Conservation (phyloP, 148 eudicot species). For the Talinum fruticosum region DNA sequence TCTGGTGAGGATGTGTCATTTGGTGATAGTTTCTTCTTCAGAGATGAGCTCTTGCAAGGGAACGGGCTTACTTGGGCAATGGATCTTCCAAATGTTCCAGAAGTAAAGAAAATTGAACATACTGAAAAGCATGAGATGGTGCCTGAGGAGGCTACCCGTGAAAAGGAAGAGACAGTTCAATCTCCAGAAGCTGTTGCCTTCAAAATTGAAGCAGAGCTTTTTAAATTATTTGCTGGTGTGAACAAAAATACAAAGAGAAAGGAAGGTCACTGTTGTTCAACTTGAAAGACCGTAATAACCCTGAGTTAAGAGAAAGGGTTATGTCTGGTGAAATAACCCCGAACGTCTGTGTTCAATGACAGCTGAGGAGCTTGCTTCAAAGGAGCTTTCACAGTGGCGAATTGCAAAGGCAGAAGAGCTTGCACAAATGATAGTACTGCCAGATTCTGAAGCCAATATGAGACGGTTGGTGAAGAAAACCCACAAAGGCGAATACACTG, state of each 20-base stretch:
- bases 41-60: conserved; percentile 89
- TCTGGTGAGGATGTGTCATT: conserved; percentile 59
- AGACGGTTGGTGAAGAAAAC: conserved; percentile 94
- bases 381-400: conserved; percentile 96
- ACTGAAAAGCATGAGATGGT: conserved; percentile 29
- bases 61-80: conserved; percentile 90
- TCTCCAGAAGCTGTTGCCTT: conserved; percentile 64
- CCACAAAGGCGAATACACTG: conserved; percentile 94
- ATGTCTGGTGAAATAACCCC: conserved; percentile 85
- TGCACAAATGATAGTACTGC: conserved; percentile 76
- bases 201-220: conserved; percentile 73
- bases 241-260: conserved; percentile 92
- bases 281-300: conserved; percentile 85
- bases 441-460: conserved; percentile 69
- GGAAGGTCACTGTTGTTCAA: conserved; percentile 90
- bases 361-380: conserved; percentile 97
- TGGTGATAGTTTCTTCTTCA: conserved; percentile 53
- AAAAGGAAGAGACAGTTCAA: conserved; percentile 19
- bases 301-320: conserved; percentile 82
- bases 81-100: conserved; percentile 45
- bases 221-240: conserved; percentile 83
- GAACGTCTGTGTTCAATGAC: conserved; percentile 89
- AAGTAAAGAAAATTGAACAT: conserved; percentile 35
- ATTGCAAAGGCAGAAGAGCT: conserved; percentile 89
- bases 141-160: conserved; percentile 24